Conservation (phyloP, 495 filamentous ascomycete genomes). For the Cercophora samala region DNA sequence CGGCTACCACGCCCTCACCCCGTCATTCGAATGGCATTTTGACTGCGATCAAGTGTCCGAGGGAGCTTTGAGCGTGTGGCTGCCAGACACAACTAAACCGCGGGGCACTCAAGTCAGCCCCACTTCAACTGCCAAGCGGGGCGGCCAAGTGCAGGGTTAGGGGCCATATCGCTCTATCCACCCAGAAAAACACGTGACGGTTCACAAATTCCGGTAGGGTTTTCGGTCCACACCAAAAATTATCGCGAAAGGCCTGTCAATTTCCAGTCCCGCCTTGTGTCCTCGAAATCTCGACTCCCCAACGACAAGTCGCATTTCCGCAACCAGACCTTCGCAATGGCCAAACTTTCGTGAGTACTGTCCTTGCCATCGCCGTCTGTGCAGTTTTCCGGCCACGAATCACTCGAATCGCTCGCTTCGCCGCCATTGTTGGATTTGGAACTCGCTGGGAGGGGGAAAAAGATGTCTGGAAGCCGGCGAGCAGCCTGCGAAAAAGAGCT, state of each 20-base stretch:
- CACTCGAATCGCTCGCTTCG: slow-evolving; percentile 10
- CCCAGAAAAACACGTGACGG: slow-evolving; percentile 28
- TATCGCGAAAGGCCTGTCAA: slow-evolving; percentile 32
- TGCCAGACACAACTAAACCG: not conserved
- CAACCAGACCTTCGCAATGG: slow-evolving; percentile 46
- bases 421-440: slow-evolving; percentile 7
- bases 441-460: slow-evolving; percentile 12
- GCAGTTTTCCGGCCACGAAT: slow-evolving; percentile 9
- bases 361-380: slow-evolving; percentile 7
- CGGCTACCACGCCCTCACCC: no score
- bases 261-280: slow-evolving; percentile 28
- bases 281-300: slow-evolving; percentile 38
- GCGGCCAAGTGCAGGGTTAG: slow-evolving; percentile 14
- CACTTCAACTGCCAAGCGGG: not conserved
- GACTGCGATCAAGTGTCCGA: not conserved
- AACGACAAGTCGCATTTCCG: slow-evolving; percentile 36
- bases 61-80: no score
- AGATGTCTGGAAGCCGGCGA: not conserved
- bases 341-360: slow-evolving; percentile 48
- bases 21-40: not conserved
- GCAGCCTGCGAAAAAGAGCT: not conserved
- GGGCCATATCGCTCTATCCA: not conserved
- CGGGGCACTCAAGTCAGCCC: not conserved
- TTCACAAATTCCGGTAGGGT: slow-evolving; percentile 34
- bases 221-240: slow-evolving; percentile 42